These are phyloP conservation scores for Penicillium hordei DNA, from an alignment of 2,329 filamentous ascomycete species.

Conservation along the genomic window DNA sequence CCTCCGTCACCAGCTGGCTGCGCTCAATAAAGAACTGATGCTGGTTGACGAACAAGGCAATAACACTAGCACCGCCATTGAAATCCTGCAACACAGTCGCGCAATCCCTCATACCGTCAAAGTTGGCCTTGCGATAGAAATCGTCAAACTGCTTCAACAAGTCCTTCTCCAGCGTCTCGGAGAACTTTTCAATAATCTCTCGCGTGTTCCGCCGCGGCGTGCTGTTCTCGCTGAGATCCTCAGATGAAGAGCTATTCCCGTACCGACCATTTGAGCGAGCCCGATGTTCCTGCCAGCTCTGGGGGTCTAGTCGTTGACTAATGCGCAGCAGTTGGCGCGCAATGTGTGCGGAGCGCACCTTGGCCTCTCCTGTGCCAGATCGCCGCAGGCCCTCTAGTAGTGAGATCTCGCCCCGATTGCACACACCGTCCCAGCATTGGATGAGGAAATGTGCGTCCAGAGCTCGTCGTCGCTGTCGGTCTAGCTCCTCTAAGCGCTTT, in stretches of 20 bases:
- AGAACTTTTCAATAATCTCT: conserved; percentile 94
- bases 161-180: conserved; percentile 92
- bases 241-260: conserved; percentile 25
- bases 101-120: conserved; percentile 97
- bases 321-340: conserved; percentile 91
- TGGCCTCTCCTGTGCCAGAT: conserved; percentile 83
- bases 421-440: conserved; percentile 95
- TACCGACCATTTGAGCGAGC: conserved; percentile 54
- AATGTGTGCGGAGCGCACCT: conserved; percentile 90
- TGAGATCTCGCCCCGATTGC: conserved; percentile 80
- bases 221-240: conserved; percentile 47
- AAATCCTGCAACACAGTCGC: conserved; percentile 93
- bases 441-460: conserved; percentile 93
- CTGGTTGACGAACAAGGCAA: conserved; percentile 95
- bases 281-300: conserved; percentile 62
- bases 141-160: conserved; percentile 95
- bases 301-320: conserved; percentile 82
- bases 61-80: conserved; percentile 91
- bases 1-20: conserved; percentile 85
- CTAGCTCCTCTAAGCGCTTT: conserved; percentile 87
- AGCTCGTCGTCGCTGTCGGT: conserved; percentile 84
- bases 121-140: conserved; percentile 92
- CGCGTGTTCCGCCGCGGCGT: conserved; percentile 63
- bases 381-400: conserved; percentile 85
- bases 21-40: conserved; percentile 99